Conservation (phyloP, 768 basidiomycete species). For the Tulasnella calospora region DNA sequence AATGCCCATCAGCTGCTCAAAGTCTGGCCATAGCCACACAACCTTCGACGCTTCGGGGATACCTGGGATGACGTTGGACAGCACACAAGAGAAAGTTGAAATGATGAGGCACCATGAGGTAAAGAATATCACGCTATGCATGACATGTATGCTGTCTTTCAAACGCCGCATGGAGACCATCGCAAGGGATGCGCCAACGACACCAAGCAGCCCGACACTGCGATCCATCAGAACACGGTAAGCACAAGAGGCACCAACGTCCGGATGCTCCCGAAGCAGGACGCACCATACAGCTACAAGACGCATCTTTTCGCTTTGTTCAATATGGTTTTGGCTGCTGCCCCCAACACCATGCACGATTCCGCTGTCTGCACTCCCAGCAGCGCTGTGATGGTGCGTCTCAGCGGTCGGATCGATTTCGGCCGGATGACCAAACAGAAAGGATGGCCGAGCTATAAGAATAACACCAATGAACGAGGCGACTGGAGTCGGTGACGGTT, state of each 20-base stretch:
- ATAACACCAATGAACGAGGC: slow-evolving; percentile 19
- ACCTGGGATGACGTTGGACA: neutral
- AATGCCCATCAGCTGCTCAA: neutral
- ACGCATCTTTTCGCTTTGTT: neutral
- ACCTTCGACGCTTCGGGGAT: neutral
- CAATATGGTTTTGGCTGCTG: neutral
- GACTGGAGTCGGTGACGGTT: neutral
- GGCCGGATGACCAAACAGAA: slow-evolving; percentile 13
- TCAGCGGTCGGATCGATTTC: neutral
- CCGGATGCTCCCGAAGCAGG: neutral
- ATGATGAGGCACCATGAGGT: slow-evolving; percentile 17
- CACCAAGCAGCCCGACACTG: slow-evolving; percentile 17
- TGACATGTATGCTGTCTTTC: neutral
- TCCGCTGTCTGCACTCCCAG: slow-evolving; percentile 2
- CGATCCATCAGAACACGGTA: neutral
- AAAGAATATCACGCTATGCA: slow-evolving; percentile 20
- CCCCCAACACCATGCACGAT: neutral
- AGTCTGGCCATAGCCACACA: slow-evolving; percentile 15
- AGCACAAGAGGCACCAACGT: neutral
- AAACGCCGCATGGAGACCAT: slow-evolving; percentile 14
- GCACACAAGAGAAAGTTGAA: neutral
- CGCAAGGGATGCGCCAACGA: slow-evolving; percentile 12
- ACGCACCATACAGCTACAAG: slow-evolving; percentile 11
- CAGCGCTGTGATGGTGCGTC: neutral
- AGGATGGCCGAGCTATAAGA: slow-evolving; percentile 22